phyloP scores from a whole-genome alignment of 768 basidiomycete species.

The Tulasnella sp. region DNA sequence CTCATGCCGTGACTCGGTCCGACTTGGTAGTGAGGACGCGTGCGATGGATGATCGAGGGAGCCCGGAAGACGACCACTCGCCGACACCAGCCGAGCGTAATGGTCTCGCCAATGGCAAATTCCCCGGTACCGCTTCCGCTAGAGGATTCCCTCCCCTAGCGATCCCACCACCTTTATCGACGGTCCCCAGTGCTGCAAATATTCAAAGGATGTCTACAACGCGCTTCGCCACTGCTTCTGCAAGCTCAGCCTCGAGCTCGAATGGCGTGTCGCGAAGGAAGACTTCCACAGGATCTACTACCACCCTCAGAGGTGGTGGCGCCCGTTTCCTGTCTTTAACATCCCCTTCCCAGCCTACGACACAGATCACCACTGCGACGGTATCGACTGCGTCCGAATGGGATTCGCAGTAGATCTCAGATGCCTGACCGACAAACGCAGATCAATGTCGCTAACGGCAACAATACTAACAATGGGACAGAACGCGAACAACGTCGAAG shows the following conservation, averaged over 20 bases:
- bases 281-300: constrained; percentile 4
- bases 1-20: background rate
- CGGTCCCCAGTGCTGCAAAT: constrained; percentile 1
- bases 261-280: background rate
- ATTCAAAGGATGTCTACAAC: background rate
- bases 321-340: constrained; percentile 8
- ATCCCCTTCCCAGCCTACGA: constrained; percentile 8
- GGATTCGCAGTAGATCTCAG: background rate
- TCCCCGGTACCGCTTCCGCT: background rate
- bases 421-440: background rate
- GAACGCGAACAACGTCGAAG: too few species aligned
- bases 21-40: background rate
- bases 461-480: too few species aligned
- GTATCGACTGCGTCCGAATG: constrained; percentile 7
- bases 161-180: constrained; percentile 11
- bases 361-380: constrained; percentile 5
- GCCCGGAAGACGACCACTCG: background rate
- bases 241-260: background rate
- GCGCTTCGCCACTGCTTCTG: background rate
- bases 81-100: background rate
- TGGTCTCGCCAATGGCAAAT: background rate
- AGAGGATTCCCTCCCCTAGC: constrained; percentile 10
- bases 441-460: too few species aligned
- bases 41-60: background rate
- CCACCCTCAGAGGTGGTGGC: constrained; percentile 1